Evolutionary conservation across 2,329 filamentous ascomycete species (phyloP).

Genomic region (Colletotrichum filicis): DNA sequence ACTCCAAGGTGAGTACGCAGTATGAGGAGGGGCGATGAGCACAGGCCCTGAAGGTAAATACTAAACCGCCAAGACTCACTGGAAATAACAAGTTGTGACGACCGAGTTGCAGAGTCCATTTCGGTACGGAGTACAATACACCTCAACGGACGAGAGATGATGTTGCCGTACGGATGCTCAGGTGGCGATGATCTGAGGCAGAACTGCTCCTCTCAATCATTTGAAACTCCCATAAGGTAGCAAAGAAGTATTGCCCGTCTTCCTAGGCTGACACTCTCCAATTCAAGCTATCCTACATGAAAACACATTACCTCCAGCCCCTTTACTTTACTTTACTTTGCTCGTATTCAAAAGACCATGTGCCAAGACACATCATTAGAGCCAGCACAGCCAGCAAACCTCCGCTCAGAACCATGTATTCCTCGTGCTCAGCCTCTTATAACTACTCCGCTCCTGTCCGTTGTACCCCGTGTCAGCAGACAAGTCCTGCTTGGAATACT

Average conservation of each 20-base stretch:
- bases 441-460: conserved; percentile 37
- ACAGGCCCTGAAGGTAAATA: not conserved
- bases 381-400: not conserved
- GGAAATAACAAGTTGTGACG: not conserved
- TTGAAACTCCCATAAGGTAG: conserved; percentile 3
- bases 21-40: not conserved
- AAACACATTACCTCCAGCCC: not conserved
- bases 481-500: conserved; percentile 36
- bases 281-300: not conserved
- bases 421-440: conserved; percentile 39
- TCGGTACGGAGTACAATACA: not conserved
- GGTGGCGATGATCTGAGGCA: not conserved
- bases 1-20: too few relatives aligned
- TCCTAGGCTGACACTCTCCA: not conserved
- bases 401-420: conserved; percentile 52
- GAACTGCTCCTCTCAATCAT: not conserved
- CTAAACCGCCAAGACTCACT: not conserved
- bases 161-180: not conserved
- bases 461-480: conserved; percentile 15
- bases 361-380: not conserved
- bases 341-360: not conserved
- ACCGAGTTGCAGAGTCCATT: not conserved
- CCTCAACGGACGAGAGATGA: not conserved
- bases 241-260: not conserved
- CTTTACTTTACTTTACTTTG: too few relatives aligned